Percentiles rank a stretch among this genome's conserved stretches.
phyloP scores from a whole-genome alignment of 2,329 filamentous ascomycete genomes.

The Trichoderma aggressivum region DNA sequence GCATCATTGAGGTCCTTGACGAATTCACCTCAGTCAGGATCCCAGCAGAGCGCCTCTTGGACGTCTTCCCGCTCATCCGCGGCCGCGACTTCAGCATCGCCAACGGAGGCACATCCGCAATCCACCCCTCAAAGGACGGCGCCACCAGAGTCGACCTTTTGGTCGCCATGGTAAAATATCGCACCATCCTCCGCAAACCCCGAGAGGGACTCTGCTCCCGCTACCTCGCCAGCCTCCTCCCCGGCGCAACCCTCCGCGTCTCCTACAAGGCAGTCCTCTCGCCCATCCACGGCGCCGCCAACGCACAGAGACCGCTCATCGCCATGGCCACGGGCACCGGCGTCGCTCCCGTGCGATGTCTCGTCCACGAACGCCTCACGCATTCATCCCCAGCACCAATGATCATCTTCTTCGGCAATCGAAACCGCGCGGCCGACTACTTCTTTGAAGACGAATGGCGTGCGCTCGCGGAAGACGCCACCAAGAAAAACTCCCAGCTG shows the following conservation, averaged over 20 bases:
- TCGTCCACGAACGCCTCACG: slow-evolving; percentile 69
- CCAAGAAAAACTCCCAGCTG: slow-evolving; percentile 24
- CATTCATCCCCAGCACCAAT: slow-evolving; percentile 36
- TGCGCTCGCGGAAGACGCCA: slow-evolving; percentile 16
- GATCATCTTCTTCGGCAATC: slow-evolving; percentile 79
- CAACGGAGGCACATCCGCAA: slow-evolving; percentile 56
- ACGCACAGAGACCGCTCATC: slow-evolving; percentile 56
- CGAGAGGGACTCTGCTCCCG: slow-evolving; percentile 86
- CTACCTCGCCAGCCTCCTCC: slow-evolving; percentile 67
- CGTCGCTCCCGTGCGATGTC: slow-evolving; percentile 75
- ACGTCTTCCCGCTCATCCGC: slow-evolving; percentile 77
- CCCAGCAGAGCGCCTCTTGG: slow-evolving; percentile 68
- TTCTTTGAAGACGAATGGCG: slow-evolving; percentile 80
- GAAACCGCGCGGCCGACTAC: slow-evolving; percentile 71
- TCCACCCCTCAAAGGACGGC: slow-evolving; percentile 24
- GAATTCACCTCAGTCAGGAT: slow-evolving; percentile 85
- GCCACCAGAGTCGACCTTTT: slow-evolving; percentile 64
- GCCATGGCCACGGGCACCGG: slow-evolving; percentile 85
- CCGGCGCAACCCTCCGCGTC: slow-evolving; percentile 58
- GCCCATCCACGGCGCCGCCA: slow-evolving; percentile 39
- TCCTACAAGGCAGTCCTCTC: slow-evolving; percentile 49
- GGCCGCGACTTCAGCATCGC: slow-evolving; percentile 93
- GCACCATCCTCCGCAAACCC: slow-evolving; percentile 78
- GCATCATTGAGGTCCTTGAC: slow-evolving; percentile 85
- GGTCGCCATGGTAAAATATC: slow-evolving; percentile 86